Evolutionary conservation across 768 basidiomycete genomes (phyloP).

Genomic region (Leccinum fibrillosum): DNA sequence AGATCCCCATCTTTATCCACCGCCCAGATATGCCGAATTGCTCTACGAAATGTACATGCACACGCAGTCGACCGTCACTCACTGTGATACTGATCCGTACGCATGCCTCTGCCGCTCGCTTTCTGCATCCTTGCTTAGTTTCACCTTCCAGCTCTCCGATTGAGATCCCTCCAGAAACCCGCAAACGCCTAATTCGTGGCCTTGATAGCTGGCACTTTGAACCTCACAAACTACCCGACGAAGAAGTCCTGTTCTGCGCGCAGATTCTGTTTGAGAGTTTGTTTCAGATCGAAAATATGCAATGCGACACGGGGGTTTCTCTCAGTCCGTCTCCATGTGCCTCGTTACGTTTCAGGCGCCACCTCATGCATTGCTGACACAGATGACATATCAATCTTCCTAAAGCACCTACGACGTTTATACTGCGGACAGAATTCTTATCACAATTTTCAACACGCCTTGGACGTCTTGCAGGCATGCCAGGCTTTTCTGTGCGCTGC

Average conservation of each 20-base stretch:
- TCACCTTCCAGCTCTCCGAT: slow-evolving; percentile 42
- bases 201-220: slow-evolving; percentile 89
- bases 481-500: slow-evolving; percentile 81
- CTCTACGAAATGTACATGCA: slow-evolving; percentile 83
- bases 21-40: slow-evolving; percentile 70
- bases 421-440: slow-evolving; percentile 92
- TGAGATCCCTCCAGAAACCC: slow-evolving; percentile 45
- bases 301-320: slow-evolving; percentile 52
- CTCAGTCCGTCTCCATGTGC: slow-evolving; percentile 45
- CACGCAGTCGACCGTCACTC: slow-evolving; percentile 68
- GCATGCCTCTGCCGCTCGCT: background rate
- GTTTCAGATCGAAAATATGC: slow-evolving; percentile 75
- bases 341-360: slow-evolving; percentile 18
- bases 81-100: slow-evolving; percentile 34
- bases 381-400: slow-evolving; percentile 76
- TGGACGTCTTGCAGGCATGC: slow-evolving; percentile 93
- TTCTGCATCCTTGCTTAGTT: slow-evolving; percentile 10
- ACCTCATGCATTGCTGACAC: slow-evolving; percentile 18
- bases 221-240: slow-evolving; percentile 77
- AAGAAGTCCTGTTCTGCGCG: slow-evolving; percentile 78
- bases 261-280: slow-evolving; percentile 85
- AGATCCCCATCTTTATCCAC: slow-evolving; percentile 9
- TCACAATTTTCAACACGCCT: slow-evolving; percentile 96
- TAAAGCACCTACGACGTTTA: slow-evolving; percentile 85
- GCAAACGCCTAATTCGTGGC: slow-evolving; percentile 59